These are phyloP conservation scores for Pythium phragmitis DNA, from an alignment of 352 stramenopile genomes.

Conservation along the genomic window DNA sequence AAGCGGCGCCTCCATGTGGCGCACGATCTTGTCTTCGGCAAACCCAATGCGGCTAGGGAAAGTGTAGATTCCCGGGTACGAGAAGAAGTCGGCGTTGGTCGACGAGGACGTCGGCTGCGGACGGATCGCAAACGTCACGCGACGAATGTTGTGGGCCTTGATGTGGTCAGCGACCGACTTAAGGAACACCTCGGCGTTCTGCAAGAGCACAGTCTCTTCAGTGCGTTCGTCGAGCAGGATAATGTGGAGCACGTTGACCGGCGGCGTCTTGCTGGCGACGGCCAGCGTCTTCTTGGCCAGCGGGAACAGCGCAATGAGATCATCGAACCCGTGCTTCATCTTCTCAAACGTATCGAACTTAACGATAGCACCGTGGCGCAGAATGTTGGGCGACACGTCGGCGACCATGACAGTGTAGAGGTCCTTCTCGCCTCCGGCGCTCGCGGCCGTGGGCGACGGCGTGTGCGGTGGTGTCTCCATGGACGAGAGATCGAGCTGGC, in stretches of 20 bases:
- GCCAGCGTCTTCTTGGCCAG: slow-evolving; percentile 68
- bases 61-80: slow-evolving; percentile 90
- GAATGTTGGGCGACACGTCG: slow-evolving; percentile 67
- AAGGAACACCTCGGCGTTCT: slow-evolving; percentile 60
- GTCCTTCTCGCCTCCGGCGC: slow-evolving; percentile 18
- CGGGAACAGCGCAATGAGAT: slow-evolving; percentile 74
- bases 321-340: slow-evolving; percentile 65
- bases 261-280: slow-evolving; percentile 47
- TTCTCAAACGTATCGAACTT: slow-evolving; percentile 85
- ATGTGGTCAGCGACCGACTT: slow-evolving; percentile 59
- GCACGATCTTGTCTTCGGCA: slow-evolving; percentile 97
- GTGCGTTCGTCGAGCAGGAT: slow-evolving; percentile 71
- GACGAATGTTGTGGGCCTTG: slow-evolving; percentile 78
- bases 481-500: slow-evolving; percentile 34
- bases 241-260: slow-evolving; percentile 85
- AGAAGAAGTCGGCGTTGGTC: slow-evolving; percentile 45
- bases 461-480: slow-evolving; percentile 33
- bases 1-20: slow-evolving; percentile 97
- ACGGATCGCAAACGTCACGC: slow-evolving; percentile 86
- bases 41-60: slow-evolving; percentile 89
- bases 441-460: slow-evolving; percentile 28
- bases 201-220: slow-evolving; percentile 54
- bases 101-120: slow-evolving; percentile 33
- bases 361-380: slow-evolving; percentile 84
- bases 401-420: slow-evolving; percentile 53